These are phyloP conservation scores for Thuidium tamariscinum DNA, from an alignment of 225 moss, liverwort and hornwort genomes.

Conservation along the genomic window DNA sequence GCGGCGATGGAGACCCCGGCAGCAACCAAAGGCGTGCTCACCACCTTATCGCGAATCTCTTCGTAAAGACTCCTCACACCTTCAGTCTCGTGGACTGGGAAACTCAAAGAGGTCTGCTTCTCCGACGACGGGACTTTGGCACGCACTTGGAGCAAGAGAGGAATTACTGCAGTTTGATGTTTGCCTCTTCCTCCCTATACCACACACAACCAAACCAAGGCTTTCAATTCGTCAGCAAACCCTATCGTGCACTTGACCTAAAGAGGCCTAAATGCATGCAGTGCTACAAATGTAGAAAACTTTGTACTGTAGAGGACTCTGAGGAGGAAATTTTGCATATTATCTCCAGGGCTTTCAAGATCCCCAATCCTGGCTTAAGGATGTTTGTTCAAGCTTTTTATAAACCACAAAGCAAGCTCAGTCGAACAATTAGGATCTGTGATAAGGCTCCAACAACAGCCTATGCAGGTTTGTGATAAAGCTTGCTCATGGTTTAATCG, in stretches of 20 bases:
- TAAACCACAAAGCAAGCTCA: background rate
- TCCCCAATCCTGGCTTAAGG: background rate
- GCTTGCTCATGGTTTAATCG: background rate
- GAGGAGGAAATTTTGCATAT: background rate
- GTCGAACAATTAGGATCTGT: background rate
- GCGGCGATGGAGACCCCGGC: conserved; percentile 48
- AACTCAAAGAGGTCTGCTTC: background rate
- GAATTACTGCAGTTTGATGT: background rate
- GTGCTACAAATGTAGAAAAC: background rate
- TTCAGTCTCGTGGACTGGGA: background rate
- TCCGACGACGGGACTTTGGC: background rate
- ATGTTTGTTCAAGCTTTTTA: background rate
- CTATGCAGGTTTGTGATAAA: background rate
- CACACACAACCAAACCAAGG: background rate
- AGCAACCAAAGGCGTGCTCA: conserved; percentile 29
- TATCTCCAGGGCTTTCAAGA: background rate
- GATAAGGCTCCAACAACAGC: background rate
- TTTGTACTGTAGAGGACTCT: background rate
- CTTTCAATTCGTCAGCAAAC: background rate
- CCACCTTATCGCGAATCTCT: conserved; percentile 23
- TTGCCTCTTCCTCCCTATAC: background rate
- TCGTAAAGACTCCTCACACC: background rate
- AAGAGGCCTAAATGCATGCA: background rate
- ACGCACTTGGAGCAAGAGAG: background rate
- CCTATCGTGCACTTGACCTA: background rate